Percentiles rank a stretch among this genome's conserved stretches.
These are phyloP conservation scores for Petunia hybrid DNA, from an alignment of 305 asterid genomes.

Conservation along the genomic window DNA sequence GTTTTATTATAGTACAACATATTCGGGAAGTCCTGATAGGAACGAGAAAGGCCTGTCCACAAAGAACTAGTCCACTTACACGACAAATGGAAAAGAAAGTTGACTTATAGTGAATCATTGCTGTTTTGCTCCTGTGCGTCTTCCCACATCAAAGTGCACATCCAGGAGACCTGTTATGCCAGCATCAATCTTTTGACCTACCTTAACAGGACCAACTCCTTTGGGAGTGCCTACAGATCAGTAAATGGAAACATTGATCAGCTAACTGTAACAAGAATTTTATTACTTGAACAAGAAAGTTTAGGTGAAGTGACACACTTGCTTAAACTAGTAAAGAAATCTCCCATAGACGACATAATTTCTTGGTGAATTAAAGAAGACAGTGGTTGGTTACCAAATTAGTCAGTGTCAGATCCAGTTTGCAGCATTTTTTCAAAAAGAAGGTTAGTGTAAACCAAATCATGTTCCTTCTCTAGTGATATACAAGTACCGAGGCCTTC, in stretches of 20 bases:
- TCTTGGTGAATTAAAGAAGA: conserved; percentile 16
- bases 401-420: background rate
- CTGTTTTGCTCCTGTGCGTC: conserved; percentile 49
- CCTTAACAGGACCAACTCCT: conserved; percentile 87
- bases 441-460: background rate
- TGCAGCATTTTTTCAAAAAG: background rate
- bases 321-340: background rate
- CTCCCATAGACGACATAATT: background rate
- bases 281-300: background rate
- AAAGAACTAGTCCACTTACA: conserved; percentile 18
- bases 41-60: background rate
- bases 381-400: background rate
- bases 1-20: background rate
- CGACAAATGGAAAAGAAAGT: conserved; percentile 7
- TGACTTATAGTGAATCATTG: conserved; percentile 29
- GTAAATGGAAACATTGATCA: conserved; percentile 18
- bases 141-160: conserved; percentile 72
- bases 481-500: background rate
- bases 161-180: conserved; percentile 85
- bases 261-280: conserved; percentile 25
- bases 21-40: background rate
- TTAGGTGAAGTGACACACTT: conserved; percentile 9
- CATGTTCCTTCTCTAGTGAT: conserved; percentile 8
- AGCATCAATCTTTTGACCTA: conserved; percentile 87
- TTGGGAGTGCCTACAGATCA: conserved; percentile 79